A percentile compares a stretch with the other conserved stretches of the same genome.
Evolutionary conservation across 805 yeast species (phyloP).

Genomic region (Suhomyces faveliae): DNA sequence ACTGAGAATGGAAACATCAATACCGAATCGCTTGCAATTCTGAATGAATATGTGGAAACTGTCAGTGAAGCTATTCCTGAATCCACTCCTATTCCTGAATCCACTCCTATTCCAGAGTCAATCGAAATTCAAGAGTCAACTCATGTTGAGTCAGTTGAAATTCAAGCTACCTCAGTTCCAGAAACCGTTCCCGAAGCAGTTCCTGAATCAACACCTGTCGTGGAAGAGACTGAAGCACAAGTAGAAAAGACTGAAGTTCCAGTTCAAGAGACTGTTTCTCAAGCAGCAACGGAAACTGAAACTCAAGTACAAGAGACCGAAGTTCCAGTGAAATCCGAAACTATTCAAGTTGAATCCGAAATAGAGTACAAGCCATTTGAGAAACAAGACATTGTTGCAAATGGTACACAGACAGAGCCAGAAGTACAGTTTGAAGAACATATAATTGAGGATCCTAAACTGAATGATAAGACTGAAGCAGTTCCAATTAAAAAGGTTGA

Average conservation of each 20-base stretch:
- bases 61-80: background rate
- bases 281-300: too few relatives aligned
- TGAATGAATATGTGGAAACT: background rate
- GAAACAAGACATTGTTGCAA: background rate
- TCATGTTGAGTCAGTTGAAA: background rate
- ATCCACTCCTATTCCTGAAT: background rate
- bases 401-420: background rate
- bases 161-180: background rate
- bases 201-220: background rate
- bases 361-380: background rate
- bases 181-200: background rate
- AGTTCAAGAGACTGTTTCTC: too few relatives aligned
- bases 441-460: background rate
- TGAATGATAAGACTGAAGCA: background rate
- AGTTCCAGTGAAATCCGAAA: background rate
- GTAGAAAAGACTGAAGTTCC: background rate
- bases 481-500: background rate
- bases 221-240: background rate
- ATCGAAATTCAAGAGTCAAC: conserved; percentile 3
- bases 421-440: background rate
- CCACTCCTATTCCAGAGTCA: background rate
- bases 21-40: conserved; percentile 14
- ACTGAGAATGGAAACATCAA: conserved; percentile 12
- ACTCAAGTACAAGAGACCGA: too few relatives aligned
- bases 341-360: background rate